Evolutionary conservation across 1,139 yeast species (phyloP).

Genomic region (Maudiozyma humilis): DNA sequence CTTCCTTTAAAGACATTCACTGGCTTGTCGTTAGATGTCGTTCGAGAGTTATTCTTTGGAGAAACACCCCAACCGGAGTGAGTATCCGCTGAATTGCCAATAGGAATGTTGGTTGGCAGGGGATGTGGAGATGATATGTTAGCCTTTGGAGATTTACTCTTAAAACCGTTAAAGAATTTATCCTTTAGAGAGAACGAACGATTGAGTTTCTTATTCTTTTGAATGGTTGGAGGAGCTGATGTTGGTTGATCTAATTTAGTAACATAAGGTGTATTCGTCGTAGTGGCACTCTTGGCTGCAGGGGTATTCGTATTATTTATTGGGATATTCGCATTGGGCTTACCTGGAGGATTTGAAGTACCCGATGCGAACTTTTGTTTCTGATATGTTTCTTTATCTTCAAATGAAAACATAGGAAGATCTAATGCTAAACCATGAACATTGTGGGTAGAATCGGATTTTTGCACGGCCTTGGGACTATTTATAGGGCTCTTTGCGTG

Average conservation of each 20-base stretch:
- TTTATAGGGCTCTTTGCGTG: not conserved
- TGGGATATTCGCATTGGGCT: not conserved
- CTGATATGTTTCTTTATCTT: not conserved
- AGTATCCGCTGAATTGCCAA: not conserved
- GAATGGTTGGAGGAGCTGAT: not conserved
- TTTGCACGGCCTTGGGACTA: slow-evolving; percentile 5
- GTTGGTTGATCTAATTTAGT: not conserved
- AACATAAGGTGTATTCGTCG: not conserved
- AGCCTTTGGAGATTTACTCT: slow-evolving; percentile 11
- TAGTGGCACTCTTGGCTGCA: too few species aligned
- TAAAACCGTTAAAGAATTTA: slow-evolving; percentile 19
- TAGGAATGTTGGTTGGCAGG: not conserved
- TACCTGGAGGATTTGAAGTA: not conserved
- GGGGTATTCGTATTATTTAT: not conserved
- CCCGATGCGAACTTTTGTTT: not conserved
- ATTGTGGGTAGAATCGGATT: not conserved
- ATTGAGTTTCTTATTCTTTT: slow-evolving; percentile 13
- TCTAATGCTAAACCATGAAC: slow-evolving; percentile 4
- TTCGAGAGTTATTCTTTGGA: not conserved
- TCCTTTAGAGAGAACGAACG: slow-evolving; percentile 25
- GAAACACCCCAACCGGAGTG: slow-evolving; percentile 3
- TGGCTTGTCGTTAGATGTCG: slow-evolving; percentile 9
- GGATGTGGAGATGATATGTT: not conserved
- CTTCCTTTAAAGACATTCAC: slow-evolving; percentile 18
- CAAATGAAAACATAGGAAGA: not conserved